Evolutionary conservation across 75 land plant genomes (phyloP).

Genomic region (Ceratopteris richardii): DNA sequence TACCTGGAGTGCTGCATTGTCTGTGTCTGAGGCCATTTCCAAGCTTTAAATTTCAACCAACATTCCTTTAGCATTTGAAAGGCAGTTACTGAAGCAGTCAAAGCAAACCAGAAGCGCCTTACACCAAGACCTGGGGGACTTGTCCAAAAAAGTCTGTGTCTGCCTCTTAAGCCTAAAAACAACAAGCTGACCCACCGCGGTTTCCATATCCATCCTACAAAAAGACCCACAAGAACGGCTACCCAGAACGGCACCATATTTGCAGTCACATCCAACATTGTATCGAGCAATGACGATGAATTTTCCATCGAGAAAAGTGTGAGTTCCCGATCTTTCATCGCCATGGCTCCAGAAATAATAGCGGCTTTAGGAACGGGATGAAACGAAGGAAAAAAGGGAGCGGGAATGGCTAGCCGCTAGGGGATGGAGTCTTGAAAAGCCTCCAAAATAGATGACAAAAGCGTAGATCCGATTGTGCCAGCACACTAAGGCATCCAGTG

Average conservation of each 20-base stretch:
- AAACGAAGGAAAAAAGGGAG: no score
- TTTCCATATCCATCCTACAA: conserved; percentile 95
- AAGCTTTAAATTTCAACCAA: conserved; percentile 41
- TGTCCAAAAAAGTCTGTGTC: conserved; percentile 67
- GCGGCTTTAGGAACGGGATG: no score
- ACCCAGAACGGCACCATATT: conserved; percentile 83
- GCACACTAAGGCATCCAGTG: no score
- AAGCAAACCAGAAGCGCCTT: conserved; percentile 79
- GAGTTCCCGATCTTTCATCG: no score
- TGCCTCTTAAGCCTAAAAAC: conserved; percentile 54
- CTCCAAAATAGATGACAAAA: no score
- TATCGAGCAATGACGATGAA: conserved; percentile 48
- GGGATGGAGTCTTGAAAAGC: no score
- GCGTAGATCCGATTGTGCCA: no score
- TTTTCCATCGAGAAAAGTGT: no score
- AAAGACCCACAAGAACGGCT: conserved; percentile 75
- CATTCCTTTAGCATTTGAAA: conserved; percentile 49
- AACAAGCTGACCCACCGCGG: conserved; percentile 78
- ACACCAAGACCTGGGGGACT: conserved; percentile 92
- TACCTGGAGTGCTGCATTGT: no score
- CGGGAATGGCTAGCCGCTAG: no score
- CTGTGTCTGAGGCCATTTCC: conserved; percentile 28
- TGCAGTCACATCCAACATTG: conserved; percentile 55
- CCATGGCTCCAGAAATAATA: no score
- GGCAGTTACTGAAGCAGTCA: conserved; percentile 75